These are phyloP conservation scores for Cryptococcus floricola DNA, from an alignment of 1,284 basidiomycete genomes.

Conservation along the genomic window DNA sequence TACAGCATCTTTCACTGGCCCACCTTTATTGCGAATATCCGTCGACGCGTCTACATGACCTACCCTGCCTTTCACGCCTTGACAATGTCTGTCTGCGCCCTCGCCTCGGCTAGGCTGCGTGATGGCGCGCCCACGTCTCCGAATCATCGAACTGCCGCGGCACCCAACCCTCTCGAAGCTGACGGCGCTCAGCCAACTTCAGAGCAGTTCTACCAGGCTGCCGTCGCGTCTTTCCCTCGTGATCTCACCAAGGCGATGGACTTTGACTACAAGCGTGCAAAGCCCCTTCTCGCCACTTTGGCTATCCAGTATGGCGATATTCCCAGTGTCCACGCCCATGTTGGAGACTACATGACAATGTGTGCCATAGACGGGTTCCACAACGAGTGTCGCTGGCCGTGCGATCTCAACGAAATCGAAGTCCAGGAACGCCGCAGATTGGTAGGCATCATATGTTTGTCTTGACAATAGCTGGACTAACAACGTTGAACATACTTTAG, in stretches of 20 bases:
- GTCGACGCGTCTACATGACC: constrained; percentile 23
- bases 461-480: not conserved
- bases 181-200: not conserved
- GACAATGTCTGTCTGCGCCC: constrained; percentile 41
- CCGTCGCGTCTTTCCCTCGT: constrained; percentile 19
- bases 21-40: constrained; percentile 28
- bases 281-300: constrained; percentile 26
- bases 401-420: constrained; percentile 29
- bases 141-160: not conserved
- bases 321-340: constrained; percentile 19
- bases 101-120: constrained; percentile 37
- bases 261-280: constrained; percentile 30
- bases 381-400: constrained; percentile 40
- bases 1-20: constrained; percentile 47
- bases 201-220: constrained; percentile 27
- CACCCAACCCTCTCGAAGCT: not conserved
- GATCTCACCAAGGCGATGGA: constrained; percentile 18
- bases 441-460: constrained; percentile 13
- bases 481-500: constrained; percentile 13
- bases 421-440: constrained; percentile 41
- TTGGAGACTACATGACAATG: constrained; percentile 42
- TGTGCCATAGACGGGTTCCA: constrained; percentile 39
- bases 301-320: constrained; percentile 35
- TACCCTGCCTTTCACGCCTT: constrained; percentile 36
- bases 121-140: constrained; percentile 30